Percentiles rank a stretch among this genome's conserved stretches.
phyloP scores from a whole-genome alignment of 176 grass and related monocot genomes.

The Lolium multiflorum region DNA sequence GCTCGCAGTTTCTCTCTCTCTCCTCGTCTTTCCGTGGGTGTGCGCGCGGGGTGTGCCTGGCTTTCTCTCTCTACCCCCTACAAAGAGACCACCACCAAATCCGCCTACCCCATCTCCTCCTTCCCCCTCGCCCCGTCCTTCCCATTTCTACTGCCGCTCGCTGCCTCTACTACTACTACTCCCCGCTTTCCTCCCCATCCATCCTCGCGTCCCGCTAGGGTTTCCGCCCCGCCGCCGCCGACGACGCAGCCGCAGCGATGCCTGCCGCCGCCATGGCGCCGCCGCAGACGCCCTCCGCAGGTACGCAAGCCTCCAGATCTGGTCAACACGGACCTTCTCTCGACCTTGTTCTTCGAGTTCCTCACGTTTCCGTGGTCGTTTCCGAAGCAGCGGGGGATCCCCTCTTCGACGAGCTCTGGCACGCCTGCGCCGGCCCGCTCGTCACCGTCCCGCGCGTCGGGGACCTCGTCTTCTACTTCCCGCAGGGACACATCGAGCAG shows the following conservation, averaged over 20 bases:
- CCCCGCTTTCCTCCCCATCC: neutral
- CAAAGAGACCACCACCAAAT: slow-evolving; percentile 84
- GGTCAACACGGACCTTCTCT: neutral
- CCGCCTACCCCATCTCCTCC: slow-evolving; percentile 33
- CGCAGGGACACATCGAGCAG: slow-evolving; percentile 98
- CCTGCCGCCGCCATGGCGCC: slow-evolving; percentile 35
- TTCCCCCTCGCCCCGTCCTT: neutral
- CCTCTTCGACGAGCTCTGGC: slow-evolving; percentile 89
- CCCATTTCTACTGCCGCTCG: slow-evolving; percentile 38
- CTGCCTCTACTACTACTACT: slow-evolving; percentile 8
- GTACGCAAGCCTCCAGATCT: slow-evolving; percentile 50
- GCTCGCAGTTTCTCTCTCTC: neutral
- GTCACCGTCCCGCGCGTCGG: slow-evolving; percentile 67
- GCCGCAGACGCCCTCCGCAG: slow-evolving; percentile 40
- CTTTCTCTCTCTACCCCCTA: slow-evolving; percentile 83
- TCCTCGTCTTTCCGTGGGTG: neutral
- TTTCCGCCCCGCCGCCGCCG: slow-evolving; percentile 38
- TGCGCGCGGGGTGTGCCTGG: neutral
- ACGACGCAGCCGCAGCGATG: slow-evolving; percentile 40
- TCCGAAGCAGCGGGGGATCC: slow-evolving; percentile 57
- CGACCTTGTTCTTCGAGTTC: neutral
- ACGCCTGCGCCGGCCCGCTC: slow-evolving; percentile 88
- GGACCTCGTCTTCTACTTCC: slow-evolving; percentile 95
- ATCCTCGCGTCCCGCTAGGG: slow-evolving; percentile 35
- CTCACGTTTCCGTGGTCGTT: neutral